These are phyloP conservation scores for Cucurbita ficifolia DNA, from an alignment of 306 rosid genomes.

Conservation along the genomic window DNA sequence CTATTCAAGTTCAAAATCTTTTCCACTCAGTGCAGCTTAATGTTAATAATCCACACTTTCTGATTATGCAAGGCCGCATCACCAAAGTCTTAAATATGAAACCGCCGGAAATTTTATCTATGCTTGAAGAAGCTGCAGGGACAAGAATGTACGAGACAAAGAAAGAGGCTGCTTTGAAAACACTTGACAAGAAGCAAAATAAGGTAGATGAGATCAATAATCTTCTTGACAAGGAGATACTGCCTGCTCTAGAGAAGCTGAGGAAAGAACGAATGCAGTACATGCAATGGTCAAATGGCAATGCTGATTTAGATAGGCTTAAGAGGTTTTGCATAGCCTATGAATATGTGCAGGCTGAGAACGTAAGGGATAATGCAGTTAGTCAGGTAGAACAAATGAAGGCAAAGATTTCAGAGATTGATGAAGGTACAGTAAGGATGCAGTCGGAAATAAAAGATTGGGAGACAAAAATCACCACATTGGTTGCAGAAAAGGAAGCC, in stretches of 20 bases:
- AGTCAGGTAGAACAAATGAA: constrained; percentile 64
- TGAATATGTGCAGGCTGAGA: constrained; percentile 67
- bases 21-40: constrained; percentile 97
- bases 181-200: constrained; percentile 95
- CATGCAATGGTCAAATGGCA: constrained; percentile 98
- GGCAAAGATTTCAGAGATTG: constrained; percentile 50
- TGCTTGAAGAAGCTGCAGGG: constrained; percentile 99
- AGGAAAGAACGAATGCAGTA: constrained; percentile 86
- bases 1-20: constrained; percentile 92
- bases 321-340: constrained; percentile 76
- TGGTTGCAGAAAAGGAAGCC: constrained; percentile 78
- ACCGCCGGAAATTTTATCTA: constrained; percentile 84
- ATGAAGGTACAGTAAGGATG: constrained; percentile 24
- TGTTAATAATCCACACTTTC: constrained; percentile 92
- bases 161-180: constrained; percentile 92
- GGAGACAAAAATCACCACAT: constrained; percentile 46
- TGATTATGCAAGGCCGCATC: constrained; percentile 97
- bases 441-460: constrained; percentile 52
- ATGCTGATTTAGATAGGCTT: constrained; percentile 80
- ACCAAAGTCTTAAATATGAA: constrained; percentile 98
- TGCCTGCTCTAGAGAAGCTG: constrained; percentile 92
- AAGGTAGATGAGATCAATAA: constrained; percentile 95
- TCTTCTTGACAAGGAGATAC: constrained; percentile 90
- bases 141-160: constrained; percentile 98
- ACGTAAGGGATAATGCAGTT: constrained; percentile 57